phyloP scores from a whole-genome alignment of 2,329 filamentous ascomycete genomes.

The Byssoonygena ceratinophila region DNA sequence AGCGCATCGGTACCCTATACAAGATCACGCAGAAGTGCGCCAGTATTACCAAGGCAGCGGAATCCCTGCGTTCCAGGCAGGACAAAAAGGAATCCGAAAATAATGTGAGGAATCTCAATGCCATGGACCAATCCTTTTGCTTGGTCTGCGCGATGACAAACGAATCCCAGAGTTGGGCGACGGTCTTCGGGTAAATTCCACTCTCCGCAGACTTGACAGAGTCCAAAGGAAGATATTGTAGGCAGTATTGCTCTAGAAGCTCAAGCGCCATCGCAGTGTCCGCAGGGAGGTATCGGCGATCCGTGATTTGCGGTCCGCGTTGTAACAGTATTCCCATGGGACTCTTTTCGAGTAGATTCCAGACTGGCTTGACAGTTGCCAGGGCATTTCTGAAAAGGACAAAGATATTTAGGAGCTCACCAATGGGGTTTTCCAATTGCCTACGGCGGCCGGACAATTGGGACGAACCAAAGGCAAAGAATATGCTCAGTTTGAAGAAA shows the following conservation, averaged over 20 bases:
- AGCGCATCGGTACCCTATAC: constrained; percentile 13
- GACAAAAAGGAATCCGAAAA: constrained; percentile 19
- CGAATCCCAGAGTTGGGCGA: constrained; percentile 15
- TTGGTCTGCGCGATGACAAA: constrained; percentile 17
- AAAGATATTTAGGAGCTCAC: constrained; percentile 14
- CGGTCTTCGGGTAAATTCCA: constrained; percentile 6
- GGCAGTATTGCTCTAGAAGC: constrained; percentile 13
- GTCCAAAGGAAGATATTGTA: neutral
- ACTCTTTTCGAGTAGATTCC: constrained; percentile 12
- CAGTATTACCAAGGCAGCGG: constrained; percentile 28
- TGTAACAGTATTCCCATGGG: constrained; percentile 14
- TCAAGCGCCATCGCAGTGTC: constrained; percentile 12
- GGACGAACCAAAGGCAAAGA: constrained; percentile 17
- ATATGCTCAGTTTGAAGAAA: constrained; percentile 15
- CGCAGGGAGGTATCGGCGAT: constrained; percentile 13
- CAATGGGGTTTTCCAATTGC: constrained; percentile 12
- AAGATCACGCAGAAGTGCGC: constrained; percentile 32
- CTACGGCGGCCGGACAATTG: constrained; percentile 2
- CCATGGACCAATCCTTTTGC: constrained; percentile 15
- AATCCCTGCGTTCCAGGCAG: constrained; percentile 24
- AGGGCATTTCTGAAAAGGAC: constrained; percentile 13
- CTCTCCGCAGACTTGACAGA: neutral
- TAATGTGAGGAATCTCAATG: constrained; percentile 15
- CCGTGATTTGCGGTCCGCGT: constrained; percentile 14
- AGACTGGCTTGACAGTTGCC: constrained; percentile 8